Percentiles rank a stretch among this genome's conserved stretches.
Evolutionary conservation across 1,284 basidiomycete species (phyloP).

Genomic region (Heliocybe sulcata): DNA sequence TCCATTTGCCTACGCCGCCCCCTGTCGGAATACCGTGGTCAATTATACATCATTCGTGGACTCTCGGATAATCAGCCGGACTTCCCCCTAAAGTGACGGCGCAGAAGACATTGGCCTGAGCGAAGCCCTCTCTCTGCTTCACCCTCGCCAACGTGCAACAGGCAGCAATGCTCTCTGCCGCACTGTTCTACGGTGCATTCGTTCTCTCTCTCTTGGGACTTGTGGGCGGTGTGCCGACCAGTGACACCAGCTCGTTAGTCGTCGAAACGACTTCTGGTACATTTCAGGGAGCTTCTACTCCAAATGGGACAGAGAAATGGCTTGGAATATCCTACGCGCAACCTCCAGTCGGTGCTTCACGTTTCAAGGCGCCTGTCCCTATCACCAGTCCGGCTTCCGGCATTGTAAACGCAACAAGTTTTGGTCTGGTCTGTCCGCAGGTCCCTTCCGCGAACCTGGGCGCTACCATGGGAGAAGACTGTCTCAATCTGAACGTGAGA

Average conservation of each 20-base stretch:
- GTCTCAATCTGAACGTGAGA: slow-evolving; percentile 43
- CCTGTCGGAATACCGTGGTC: no score
- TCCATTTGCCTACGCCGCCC: no score
- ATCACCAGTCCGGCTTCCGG: slow-evolving; percentile 26
- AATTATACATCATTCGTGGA: no score
- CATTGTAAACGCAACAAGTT: slow-evolving; percentile 37
- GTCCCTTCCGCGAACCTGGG: slow-evolving; percentile 29
- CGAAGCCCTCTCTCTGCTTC: neutral
- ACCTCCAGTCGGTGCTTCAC: slow-evolving; percentile 44
- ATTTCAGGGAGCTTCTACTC: slow-evolving; percentile 34
- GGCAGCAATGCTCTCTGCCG: neutral
- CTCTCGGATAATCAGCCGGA: no score
- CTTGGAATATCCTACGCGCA: slow-evolving; percentile 64
- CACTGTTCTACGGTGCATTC: neutral
- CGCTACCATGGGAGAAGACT: slow-evolving; percentile 46
- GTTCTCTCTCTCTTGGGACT: neutral
- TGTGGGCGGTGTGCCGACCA: neutral
- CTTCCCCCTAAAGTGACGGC: neutral
- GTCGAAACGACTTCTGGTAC: slow-evolving; percentile 27
- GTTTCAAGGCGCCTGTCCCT: slow-evolving; percentile 54
- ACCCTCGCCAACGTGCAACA: neutral
- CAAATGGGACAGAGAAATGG: slow-evolving; percentile 41
- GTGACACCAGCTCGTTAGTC: neutral
- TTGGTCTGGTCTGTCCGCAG: slow-evolving; percentile 55
- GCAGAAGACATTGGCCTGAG: neutral